phyloP scores from a whole-genome alignment of 2,329 filamentous ascomycete genomes.

The Phaeosphaeria sp. region DNA sequence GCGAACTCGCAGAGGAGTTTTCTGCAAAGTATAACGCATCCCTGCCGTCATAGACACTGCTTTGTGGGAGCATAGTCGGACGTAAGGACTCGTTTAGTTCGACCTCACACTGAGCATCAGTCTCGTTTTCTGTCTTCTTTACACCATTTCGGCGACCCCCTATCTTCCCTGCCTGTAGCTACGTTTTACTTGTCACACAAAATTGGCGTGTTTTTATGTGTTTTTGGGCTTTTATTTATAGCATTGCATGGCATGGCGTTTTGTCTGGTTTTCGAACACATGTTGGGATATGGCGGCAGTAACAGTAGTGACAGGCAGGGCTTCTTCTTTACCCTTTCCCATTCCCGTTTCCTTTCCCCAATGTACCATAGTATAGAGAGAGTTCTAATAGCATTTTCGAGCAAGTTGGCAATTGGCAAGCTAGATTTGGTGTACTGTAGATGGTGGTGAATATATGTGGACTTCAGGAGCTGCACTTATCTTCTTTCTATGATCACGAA shows the following conservation, averaged over 20 bases:
- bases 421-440: background rate
- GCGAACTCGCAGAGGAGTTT: slow-evolving; percentile 40
- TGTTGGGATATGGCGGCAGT: background rate
- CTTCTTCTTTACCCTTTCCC: background rate
- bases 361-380: slow-evolving; percentile 2
- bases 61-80: background rate
- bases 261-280: background rate
- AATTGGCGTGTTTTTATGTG: slow-evolving; percentile 17
- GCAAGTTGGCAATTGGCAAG: background rate
- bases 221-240: background rate
- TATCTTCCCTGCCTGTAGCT: slow-evolving; percentile 6
- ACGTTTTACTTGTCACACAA: slow-evolving; percentile 8
- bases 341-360: background rate
- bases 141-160: background rate
- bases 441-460: too few relatives aligned
- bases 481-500: too few relatives aligned
- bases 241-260: slow-evolving; percentile 8
- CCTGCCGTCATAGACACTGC: slow-evolving; percentile 23
- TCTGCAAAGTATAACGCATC: slow-evolving; percentile 36
- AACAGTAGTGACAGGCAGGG: background rate
- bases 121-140: background rate
- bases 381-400: background rate
- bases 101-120: background rate
- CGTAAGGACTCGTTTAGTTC: background rate
- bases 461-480: too few relatives aligned